phyloP scores from a whole-genome alignment of 768 basidiomycete genomes.

The Boletus sp. region DNA sequence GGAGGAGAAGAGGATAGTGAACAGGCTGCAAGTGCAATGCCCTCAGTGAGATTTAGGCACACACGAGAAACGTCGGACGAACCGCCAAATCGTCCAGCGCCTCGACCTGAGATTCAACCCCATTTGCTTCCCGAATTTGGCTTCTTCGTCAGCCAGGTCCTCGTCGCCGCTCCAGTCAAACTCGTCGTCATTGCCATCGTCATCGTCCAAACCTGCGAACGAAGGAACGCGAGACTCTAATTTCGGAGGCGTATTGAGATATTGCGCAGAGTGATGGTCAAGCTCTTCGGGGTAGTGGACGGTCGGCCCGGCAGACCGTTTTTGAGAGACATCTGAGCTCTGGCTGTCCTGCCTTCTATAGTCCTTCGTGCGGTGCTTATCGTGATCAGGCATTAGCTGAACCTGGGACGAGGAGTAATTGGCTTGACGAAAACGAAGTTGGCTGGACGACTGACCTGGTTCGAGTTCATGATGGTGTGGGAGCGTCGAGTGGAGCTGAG shows the following conservation, averaged over 20 bases:
- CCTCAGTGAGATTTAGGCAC: neutral
- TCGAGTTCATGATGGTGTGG: too few species aligned
- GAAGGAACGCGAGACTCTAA: constrained; percentile 42
- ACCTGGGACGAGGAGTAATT: constrained; percentile 16
- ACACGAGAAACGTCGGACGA: constrained; percentile 21
- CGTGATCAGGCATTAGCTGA: constrained; percentile 20
- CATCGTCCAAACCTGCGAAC: constrained; percentile 54
- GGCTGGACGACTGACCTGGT: too few species aligned
- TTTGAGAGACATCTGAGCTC: constrained; percentile 12
- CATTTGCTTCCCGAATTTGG: constrained; percentile 61
- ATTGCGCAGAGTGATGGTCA: constrained; percentile 21
- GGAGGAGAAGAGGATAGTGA: constrained; percentile 66
- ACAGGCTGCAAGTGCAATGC: constrained; percentile 39
- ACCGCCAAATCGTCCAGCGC: constrained; percentile 59
- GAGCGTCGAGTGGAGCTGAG: too few species aligned
- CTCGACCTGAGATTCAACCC: constrained; percentile 43
- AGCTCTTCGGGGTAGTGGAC: constrained; percentile 57
- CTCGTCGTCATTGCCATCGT: constrained; percentile 52
- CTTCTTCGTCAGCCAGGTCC: constrained; percentile 68
- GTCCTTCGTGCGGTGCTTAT: constrained; percentile 1
- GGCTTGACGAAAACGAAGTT: constrained; percentile 6
- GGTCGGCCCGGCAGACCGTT: constrained; percentile 31
- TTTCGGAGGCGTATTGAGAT: constrained; percentile 30
- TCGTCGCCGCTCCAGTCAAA: constrained; percentile 82
- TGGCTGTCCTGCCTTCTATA: constrained; percentile 13